phyloP scores from a whole-genome alignment of 2,329 filamentous ascomycete species.

The Myriosclerotinia duriaeana region DNA sequence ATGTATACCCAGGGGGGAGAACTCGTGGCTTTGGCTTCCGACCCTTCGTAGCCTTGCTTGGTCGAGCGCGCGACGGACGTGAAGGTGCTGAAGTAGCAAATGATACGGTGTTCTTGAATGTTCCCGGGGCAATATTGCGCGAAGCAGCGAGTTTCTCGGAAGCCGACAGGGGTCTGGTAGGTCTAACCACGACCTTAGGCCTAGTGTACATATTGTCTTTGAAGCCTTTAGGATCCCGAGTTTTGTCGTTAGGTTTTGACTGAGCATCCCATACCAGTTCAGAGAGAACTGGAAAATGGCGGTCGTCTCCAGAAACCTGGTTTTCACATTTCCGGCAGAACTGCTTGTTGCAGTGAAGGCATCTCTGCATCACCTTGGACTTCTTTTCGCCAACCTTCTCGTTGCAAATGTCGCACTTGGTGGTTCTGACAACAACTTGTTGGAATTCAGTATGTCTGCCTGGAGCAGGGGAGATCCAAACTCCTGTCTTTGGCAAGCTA shows the following conservation, averaged over 20 bases:
- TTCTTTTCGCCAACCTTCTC: background rate
- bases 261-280: conserved; percentile 10
- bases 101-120: background rate
- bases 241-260: conserved; percentile 8
- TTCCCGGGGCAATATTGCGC: background rate
- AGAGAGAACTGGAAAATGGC: background rate
- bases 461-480: conserved; percentile 11
- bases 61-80: background rate
- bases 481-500: background rate
- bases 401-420: conserved; percentile 19
- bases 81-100: background rate
- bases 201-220: background rate
- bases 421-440: conserved; percentile 12
- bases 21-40: background rate
- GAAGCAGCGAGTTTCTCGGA: background rate
- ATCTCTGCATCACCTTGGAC: conserved; percentile 4
- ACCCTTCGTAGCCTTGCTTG: background rate
- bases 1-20: too few relatives aligned
- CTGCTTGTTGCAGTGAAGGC: background rate
- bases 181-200: background rate
- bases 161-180: background rate
- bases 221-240: background rate
- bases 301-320: background rate
- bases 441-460: background rate
- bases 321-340: background rate